Base-by-base conservation (phyloP, 179 eudicot genomes). In the Beta macrorhiza region DNA sequence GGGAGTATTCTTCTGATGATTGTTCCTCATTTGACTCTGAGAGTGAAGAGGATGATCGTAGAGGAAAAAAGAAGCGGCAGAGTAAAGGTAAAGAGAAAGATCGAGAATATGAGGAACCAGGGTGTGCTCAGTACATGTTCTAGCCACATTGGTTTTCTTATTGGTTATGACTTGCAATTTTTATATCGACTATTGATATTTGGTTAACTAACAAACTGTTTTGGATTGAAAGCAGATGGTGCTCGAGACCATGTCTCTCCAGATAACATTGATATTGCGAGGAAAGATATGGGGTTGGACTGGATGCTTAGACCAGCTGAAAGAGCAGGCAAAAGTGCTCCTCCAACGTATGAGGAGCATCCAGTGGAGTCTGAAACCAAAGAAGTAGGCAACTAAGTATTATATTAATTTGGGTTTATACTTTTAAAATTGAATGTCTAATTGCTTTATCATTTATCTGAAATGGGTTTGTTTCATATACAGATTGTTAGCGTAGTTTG, bases 261-360 rank as follows among this genome's bases (percentile, higher is more conserved):
- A 52, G 74, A 73, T 71, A 74, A 71, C 29, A 79, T 84, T 64
- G 83, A 87, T 79, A 85, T 86, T 71, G 87, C 86, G 62, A 88
- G 99, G 83, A 89, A 89, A 78, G 96, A 94, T 73, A 89, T 91
- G 89, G 99, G 99, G 68, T 87, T 95, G 72, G 99, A 94, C 14
- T 95, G 98, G 98, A 95, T 95, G 99, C 91, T 90, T 72, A 90
- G 87, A 79, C 94, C 98, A 4, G 91, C 86, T 78, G 94, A 88
- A 1, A 85, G 65, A 59, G 20, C 47, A 11, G 88, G 82, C 63
- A 83, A 78, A 63, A 87, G 80, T 81, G 67, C 83, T 59, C 74
- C 70, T 57, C 68, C 82, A 16, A 62, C 78, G 78, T 67, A 55
- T 72, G 87, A 83, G 75, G 64, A 86, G 73, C 77, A 72, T 80